These are phyloP conservation scores for Cerioporus squamosus DNA, from an alignment of 1,284 basidiomycete genomes.

Conservation along the genomic window DNA sequence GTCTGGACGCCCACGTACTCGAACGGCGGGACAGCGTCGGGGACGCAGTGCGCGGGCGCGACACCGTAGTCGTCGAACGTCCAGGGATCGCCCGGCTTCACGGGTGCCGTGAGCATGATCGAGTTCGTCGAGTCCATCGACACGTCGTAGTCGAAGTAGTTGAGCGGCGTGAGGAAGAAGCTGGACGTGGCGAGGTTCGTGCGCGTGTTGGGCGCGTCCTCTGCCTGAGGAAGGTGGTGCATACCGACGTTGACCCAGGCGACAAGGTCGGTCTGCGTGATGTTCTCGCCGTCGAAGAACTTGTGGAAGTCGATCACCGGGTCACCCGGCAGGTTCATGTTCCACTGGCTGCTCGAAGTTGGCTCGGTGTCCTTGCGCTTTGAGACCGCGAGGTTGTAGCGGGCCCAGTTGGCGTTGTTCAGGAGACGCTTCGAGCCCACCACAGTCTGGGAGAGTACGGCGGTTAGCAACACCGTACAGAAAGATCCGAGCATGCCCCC, in stretches of 20 bases:
- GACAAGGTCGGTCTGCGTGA: slow-evolving; percentile 64
- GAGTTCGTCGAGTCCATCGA: slow-evolving; percentile 62
- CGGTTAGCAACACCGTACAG: background rate
- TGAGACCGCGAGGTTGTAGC: slow-evolving; percentile 64
- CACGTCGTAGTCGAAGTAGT: slow-evolving; percentile 67
- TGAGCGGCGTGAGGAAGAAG: slow-evolving; percentile 64
- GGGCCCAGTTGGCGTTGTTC: slow-evolving; percentile 68
- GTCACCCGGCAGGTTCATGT: slow-evolving; percentile 60
- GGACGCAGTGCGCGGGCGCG: slow-evolving; percentile 49
- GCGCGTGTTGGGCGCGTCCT: slow-evolving; percentile 64
- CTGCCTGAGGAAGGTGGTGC: slow-evolving; percentile 65
- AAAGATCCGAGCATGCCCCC: slow-evolving; percentile 13
- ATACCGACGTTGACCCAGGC: slow-evolving; percentile 70
- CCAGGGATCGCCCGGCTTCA: slow-evolving; percentile 44
- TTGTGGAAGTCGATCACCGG: slow-evolving; percentile 66
- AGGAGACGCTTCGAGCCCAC: slow-evolving; percentile 60
- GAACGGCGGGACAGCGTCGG: slow-evolving; percentile 46
- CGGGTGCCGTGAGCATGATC: slow-evolving; percentile 50
- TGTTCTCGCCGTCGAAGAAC: slow-evolving; percentile 66
- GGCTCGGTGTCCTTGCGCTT: slow-evolving; percentile 64
- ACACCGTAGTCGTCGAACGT: slow-evolving; percentile 58
- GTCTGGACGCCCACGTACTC: slow-evolving; percentile 42
- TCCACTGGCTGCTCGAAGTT: slow-evolving; percentile 60
- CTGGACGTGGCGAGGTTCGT: slow-evolving; percentile 63
- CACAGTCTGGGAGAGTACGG: slow-evolving; percentile 47